These are phyloP conservation scores for Fusarium drepaniforme DNA, from an alignment of 2,329 filamentous ascomycete species.

Conservation along the genomic window DNA sequence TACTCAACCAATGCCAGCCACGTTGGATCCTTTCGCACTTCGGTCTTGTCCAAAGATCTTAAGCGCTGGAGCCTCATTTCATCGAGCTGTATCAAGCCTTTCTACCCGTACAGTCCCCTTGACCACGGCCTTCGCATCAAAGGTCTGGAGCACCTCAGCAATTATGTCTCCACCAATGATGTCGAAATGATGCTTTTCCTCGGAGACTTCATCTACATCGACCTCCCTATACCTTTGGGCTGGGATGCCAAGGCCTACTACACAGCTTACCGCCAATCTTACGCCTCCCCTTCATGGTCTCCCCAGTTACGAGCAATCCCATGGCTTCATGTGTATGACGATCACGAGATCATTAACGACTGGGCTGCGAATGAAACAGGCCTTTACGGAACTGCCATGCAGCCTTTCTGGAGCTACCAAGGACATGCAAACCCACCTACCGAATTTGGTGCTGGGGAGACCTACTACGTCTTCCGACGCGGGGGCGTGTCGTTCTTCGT, in stretches of 20 bases:
- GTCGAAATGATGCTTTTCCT: neutral
- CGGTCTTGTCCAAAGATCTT: neutral
- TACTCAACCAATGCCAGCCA: neutral
- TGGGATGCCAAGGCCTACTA: neutral
- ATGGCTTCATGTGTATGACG: slow-evolving; percentile 8
- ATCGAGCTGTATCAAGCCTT: neutral
- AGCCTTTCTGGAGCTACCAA: neutral
- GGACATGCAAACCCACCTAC: neutral
- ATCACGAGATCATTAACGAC: slow-evolving; percentile 9
- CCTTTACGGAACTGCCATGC: neutral
- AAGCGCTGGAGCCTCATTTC: neutral
- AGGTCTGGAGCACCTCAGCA: neutral
- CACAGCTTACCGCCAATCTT: neutral
- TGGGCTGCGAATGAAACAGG: slow-evolving; percentile 1
- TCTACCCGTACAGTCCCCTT: neutral
- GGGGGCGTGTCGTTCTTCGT: neutral
- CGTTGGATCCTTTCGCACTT: neutral
- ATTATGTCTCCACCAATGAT: neutral
- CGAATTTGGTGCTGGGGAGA: neutral
- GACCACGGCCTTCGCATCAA: neutral
- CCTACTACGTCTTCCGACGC: neutral
- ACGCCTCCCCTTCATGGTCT: neutral
- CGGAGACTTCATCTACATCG: neutral
- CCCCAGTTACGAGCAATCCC: neutral
- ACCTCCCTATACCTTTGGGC: neutral